These are phyloP conservation scores for Neonectria faginata DNA, from an alignment of 2,329 filamentous ascomycete genomes.

Conservation along the genomic window DNA sequence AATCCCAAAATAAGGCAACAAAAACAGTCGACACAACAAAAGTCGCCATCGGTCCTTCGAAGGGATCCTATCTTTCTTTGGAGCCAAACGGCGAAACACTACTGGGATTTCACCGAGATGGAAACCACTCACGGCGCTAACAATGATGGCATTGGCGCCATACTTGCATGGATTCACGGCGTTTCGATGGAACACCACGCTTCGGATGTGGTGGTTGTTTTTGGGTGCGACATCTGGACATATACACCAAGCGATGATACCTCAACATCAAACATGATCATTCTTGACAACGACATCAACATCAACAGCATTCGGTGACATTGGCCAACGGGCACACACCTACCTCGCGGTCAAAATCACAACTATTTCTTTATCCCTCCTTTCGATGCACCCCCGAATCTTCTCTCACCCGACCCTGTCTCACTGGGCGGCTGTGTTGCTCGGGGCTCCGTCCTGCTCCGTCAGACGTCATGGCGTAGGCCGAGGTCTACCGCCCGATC, in stretches of 20 bases:
- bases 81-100: conserved; percentile 7
- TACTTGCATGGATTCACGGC: conserved; percentile 19
- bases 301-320: neutral
- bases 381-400: conserved; percentile 3
- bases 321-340: neutral
- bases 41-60: neutral
- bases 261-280: conserved; percentile 1
- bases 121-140: neutral
- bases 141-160: conserved; percentile 15
- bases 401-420: conserved; percentile 14
- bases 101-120: neutral
- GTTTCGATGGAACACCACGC: conserved; percentile 17
- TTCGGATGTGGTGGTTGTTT: conserved; percentile 17
- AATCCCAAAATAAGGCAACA: neutral
- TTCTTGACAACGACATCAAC: neutral
- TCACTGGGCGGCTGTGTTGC: conserved; percentile 3
- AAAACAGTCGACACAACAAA: conserved; percentile 15
- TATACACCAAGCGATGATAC: conserved; percentile 11
- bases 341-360: neutral
- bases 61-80: neutral
- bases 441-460: conserved; percentile 25
- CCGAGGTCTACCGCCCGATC: conserved; percentile 42
- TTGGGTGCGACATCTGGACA: conserved; percentile 7
- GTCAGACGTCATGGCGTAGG: conserved; percentile 34
- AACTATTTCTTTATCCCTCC: conserved; percentile 3